A percentile compares a stretch with the other conserved stretches of the same genome.
phyloP scores from a whole-genome alignment of 2,329 filamentous ascomycete species.

The Diplodia scrobiculata region DNA sequence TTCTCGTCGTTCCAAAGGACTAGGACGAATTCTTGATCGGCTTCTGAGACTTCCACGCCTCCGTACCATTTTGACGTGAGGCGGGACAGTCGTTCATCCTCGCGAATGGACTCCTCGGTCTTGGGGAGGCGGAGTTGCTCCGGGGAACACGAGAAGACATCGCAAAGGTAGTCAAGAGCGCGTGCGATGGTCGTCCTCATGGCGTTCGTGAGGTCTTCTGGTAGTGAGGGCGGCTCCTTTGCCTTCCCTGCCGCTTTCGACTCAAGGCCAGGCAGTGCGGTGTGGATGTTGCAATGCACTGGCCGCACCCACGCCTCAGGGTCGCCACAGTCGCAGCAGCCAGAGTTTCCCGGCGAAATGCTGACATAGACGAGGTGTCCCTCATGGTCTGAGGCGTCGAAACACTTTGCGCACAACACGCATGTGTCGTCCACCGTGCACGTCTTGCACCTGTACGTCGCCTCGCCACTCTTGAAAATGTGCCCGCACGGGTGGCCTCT shows the following conservation, averaged over 20 bases:
- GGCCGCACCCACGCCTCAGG: slow-evolving; percentile 89
- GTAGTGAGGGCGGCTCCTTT: slow-evolving; percentile 59
- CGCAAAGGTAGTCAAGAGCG: slow-evolving; percentile 90
- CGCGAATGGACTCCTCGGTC: slow-evolving; percentile 74
- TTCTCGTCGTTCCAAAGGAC: slow-evolving; percentile 99
- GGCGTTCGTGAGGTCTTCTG: slow-evolving; percentile 72
- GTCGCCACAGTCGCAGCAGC: slow-evolving; percentile 97
- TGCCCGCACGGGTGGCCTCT: slow-evolving; percentile 93
- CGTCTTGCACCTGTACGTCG: slow-evolving; percentile 90
- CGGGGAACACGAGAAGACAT: slow-evolving; percentile 95
- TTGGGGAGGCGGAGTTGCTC: slow-evolving; percentile 89
- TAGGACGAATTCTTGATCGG: slow-evolving; percentile 75
- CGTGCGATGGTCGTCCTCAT: slow-evolving; percentile 85
- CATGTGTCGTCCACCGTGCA: slow-evolving; percentile 95
- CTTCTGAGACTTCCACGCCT: slow-evolving; percentile 60
- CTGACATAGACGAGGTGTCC: slow-evolving; percentile 89
- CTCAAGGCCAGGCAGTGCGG: slow-evolving; percentile 50
- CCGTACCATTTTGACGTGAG: slow-evolving; percentile 73
- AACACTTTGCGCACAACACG: slow-evolving; percentile 90
- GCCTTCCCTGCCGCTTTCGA: slow-evolving; percentile 59
- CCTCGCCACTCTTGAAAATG: slow-evolving; percentile 93
- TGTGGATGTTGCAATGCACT: slow-evolving; percentile 91
- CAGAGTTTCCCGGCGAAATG: slow-evolving; percentile 86
- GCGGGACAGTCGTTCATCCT: slow-evolving; percentile 79
- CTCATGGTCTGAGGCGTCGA: slow-evolving; percentile 91